These are phyloP conservation scores for Pythium oligandrum DNA, from an alignment of 352 stramenopile species.

Conservation along the genomic window DNA sequence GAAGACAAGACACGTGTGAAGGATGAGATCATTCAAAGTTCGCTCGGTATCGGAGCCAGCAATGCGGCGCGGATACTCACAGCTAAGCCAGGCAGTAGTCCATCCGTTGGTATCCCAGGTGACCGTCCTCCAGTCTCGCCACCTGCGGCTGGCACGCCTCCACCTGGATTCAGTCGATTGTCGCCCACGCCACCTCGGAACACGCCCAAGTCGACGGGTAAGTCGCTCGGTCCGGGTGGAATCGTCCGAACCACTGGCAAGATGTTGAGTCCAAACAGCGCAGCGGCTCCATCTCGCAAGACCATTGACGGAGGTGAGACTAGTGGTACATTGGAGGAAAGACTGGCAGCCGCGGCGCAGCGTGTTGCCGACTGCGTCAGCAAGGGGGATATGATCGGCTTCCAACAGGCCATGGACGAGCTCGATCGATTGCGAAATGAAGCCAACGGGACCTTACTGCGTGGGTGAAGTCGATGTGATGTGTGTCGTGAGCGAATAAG, in stretches of 20 bases:
- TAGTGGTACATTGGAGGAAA: conserved; percentile 43
- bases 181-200: conserved; percentile 32
- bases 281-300: not conserved
- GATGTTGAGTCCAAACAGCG: conserved; percentile 18
- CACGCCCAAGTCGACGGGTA: conserved; percentile 41
- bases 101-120: conserved; percentile 20
- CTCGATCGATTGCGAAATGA: conserved; percentile 76
- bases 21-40: conserved; percentile 87
- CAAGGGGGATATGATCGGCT: conserved; percentile 76
- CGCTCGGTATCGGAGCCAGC: conserved; percentile 63
- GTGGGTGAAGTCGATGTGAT: conserved; percentile 25
- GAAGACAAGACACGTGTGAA: conserved; percentile 83
- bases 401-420: conserved; percentile 79
- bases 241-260: conserved; percentile 50
- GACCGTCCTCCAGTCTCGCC: conserved; percentile 19
- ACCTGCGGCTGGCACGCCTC: conserved; percentile 19
- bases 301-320: too few species aligned
- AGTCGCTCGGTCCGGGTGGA: conserved; percentile 46
- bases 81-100: conserved; percentile 25
- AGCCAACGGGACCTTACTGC: conserved; percentile 64
- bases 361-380: conserved; percentile 67
- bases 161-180: conserved; percentile 44
- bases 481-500: not conserved
- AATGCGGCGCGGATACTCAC: conserved; percentile 55
- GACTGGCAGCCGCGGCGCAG: conserved; percentile 58